phyloP scores from a whole-genome alignment of 805 yeast species.

The Zygoascus ofunaensis region DNA sequence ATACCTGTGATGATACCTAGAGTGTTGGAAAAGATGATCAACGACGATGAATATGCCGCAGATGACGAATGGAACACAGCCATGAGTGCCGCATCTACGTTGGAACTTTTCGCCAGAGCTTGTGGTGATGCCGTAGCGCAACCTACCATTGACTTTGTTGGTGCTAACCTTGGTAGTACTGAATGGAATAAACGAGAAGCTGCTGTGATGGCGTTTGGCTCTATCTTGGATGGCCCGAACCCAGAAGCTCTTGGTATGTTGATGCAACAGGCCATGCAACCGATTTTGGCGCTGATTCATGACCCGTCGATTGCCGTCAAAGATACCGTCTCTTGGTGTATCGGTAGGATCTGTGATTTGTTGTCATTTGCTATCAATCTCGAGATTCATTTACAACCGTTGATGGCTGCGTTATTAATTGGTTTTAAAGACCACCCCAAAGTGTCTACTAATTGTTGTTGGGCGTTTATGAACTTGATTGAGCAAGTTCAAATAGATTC shows the following conservation, averaged over 20 bases:
- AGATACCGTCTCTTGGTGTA: slow-evolving; percentile 97
- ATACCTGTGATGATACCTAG: slow-evolving; percentile 82
- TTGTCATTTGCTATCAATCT: slow-evolving; percentile 68
- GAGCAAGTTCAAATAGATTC: slow-evolving; percentile 65
- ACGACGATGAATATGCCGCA: slow-evolving; percentile 88
- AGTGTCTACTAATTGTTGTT: slow-evolving; percentile 93
- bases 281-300: slow-evolving; percentile 62
- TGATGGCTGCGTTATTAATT: slow-evolving; percentile 59
- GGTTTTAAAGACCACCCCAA: slow-evolving; percentile 91
- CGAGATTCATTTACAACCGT: slow-evolving; percentile 54
- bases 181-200: slow-evolving; percentile 91
- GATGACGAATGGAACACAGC: slow-evolving; percentile 93
- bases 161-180: slow-evolving; percentile 48
- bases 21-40: slow-evolving; percentile 63
- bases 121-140: slow-evolving; percentile 80
- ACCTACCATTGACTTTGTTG: slow-evolving; percentile 79
- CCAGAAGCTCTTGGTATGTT: slow-evolving; percentile 54
- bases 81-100: slow-evolving; percentile 98
- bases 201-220: slow-evolving; percentile 98
- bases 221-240: slow-evolving; percentile 91
- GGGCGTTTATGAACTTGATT: slow-evolving; percentile 87
- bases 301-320: slow-evolving; percentile 79
- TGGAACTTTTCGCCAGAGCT: slow-evolving; percentile 86
- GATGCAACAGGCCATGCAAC: slow-evolving; percentile 73
- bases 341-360: slow-evolving; percentile 89